A percentile compares a stretch with the other conserved stretches of the same genome.
Conservation (phyloP, 176 grass and related monocot species). For the Phoenix roebelenii region DNA sequence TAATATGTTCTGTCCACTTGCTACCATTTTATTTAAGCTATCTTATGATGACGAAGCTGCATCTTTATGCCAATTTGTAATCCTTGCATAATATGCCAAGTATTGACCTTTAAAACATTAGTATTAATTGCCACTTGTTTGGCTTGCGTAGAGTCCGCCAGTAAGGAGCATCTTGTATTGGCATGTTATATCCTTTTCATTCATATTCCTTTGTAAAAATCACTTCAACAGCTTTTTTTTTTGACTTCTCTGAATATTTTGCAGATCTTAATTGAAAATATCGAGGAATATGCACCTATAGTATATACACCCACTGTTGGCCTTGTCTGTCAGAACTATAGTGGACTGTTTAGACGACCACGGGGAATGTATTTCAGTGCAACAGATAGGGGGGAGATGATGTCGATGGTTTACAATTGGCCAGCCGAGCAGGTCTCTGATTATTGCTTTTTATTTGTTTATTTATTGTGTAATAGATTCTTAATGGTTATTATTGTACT, state of each 20-base stretch:
- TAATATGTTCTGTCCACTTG: not conserved
- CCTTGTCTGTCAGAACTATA: constrained; percentile 96
- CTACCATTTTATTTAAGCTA: too few relatives aligned
- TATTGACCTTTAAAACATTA: too few relatives aligned
- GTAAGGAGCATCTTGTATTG: too few relatives aligned
- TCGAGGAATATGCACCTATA: constrained; percentile 88
- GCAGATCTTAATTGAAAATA: constrained; percentile 90
- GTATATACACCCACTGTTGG: constrained; percentile 96
- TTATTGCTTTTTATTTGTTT: constrained; percentile 15
- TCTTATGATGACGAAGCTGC: too few relatives aligned
- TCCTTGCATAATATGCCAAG: too few relatives aligned
- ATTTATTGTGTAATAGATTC: not conserved
- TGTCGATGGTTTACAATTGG: constrained; percentile 99
- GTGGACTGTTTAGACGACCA: constrained; percentile 83
- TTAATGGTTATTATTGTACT: too few relatives aligned
- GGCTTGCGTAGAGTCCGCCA: too few relatives aligned
- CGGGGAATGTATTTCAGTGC: constrained; percentile 96
- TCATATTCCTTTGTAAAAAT: too few relatives aligned
- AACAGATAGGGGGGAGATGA: constrained; percentile 87
- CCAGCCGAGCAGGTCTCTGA: constrained; percentile 74
- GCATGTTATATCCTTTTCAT: too few relatives aligned
- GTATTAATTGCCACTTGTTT: too few relatives aligned
- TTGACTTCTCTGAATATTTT: not conserved
- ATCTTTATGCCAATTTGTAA: too few relatives aligned
- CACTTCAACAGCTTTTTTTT: not conserved